Conservation (phyloP, 2,329 filamentous ascomycete species). For the Talaromyces sp. region DNA sequence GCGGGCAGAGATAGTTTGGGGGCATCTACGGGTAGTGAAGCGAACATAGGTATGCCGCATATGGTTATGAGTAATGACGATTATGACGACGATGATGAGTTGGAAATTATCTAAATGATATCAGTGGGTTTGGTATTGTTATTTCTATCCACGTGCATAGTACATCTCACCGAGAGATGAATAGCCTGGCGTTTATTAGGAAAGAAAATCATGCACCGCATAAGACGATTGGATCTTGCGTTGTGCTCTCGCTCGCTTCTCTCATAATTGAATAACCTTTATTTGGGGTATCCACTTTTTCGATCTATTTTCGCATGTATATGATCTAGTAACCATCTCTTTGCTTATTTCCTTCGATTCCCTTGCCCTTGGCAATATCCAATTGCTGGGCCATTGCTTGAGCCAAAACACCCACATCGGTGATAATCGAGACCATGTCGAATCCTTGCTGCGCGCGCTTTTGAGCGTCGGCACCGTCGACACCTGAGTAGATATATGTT, state of each 20-base stretch:
- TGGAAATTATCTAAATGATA: slow-evolving; percentile 43
- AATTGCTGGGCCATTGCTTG: slow-evolving; percentile 34
- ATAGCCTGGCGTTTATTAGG: not conserved
- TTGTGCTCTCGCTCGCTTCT: not conserved
- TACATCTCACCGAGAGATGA: not conserved
- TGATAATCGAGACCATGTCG: slow-evolving; percentile 41
- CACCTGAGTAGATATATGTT: slow-evolving; percentile 22
- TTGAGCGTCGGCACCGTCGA: slow-evolving; percentile 34
- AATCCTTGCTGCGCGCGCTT: slow-evolving; percentile 37
- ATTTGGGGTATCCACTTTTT: not conserved
- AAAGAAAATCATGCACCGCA: not conserved
- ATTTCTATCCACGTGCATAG: slow-evolving; percentile 1
- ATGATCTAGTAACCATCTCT: slow-evolving; percentile 5
- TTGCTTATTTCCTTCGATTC: not conserved
- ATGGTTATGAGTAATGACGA: slow-evolving; percentile 35
- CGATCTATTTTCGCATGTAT: not conserved
- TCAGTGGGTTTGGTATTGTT: not conserved
- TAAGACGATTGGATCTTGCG: not conserved
- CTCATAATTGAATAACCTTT: not conserved
- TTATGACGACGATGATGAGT: slow-evolving; percentile 51
- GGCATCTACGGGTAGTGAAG: slow-evolving; percentile 42
- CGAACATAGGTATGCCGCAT: slow-evolving; percentile 8
- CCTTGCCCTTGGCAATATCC: slow-evolving; percentile 28
- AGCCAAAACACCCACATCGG: slow-evolving; percentile 35
- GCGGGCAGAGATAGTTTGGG: slow-evolving; percentile 71